Evolutionary conservation across 2,329 filamentous ascomycete species (phyloP).

Genomic region (Xylariaceae sp.): DNA sequence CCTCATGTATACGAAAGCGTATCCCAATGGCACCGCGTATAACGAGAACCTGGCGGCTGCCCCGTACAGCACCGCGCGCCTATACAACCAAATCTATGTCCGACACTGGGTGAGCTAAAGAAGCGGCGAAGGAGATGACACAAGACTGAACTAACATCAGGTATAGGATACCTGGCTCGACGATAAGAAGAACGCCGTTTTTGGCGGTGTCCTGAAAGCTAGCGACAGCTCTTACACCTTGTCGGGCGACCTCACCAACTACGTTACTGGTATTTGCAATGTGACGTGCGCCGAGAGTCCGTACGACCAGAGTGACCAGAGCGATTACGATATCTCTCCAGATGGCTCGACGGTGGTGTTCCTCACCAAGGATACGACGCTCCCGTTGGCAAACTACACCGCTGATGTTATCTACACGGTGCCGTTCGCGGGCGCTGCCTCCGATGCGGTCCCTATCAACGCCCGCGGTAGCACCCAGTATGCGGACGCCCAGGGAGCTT

Average conservation of each 20-base stretch:
- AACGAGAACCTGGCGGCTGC: slow-evolving; percentile 46
- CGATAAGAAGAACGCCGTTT: slow-evolving; percentile 53
- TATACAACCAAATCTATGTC: slow-evolving; percentile 54
- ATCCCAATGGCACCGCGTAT: slow-evolving; percentile 53
- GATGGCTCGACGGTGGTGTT: slow-evolving; percentile 45
- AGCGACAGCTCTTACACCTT: slow-evolving; percentile 23
- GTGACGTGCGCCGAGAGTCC: slow-evolving; percentile 38
- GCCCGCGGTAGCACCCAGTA: slow-evolving; percentile 26
- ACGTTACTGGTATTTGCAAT: slow-evolving; percentile 30
- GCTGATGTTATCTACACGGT: slow-evolving; percentile 30
- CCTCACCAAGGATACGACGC: slow-evolving; percentile 50
- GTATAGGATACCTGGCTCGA: slow-evolving; percentile 46
- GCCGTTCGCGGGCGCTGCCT: slow-evolving; percentile 25
- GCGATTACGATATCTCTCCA: slow-evolving; percentile 55
- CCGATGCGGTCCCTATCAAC: slow-evolving; percentile 30
- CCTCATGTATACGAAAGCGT: slow-evolving; percentile 47
- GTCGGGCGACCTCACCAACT: slow-evolving; percentile 29
- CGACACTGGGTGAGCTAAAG: slow-evolving; percentile 47
- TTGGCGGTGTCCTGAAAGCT: slow-evolving; percentile 48
- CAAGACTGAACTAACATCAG: not conserved
- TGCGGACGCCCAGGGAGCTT: slow-evolving; percentile 29
- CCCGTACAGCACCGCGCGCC: slow-evolving; percentile 44
- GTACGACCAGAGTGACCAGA: slow-evolving; percentile 48
- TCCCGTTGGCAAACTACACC: slow-evolving; percentile 53
- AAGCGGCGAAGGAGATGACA: no score